Percentiles rank a stretch among this genome's conserved stretches.
Evolutionary conservation across 257 asterid genomes (phyloP).

Genomic region (Nyctanthes arbortristis): DNA sequence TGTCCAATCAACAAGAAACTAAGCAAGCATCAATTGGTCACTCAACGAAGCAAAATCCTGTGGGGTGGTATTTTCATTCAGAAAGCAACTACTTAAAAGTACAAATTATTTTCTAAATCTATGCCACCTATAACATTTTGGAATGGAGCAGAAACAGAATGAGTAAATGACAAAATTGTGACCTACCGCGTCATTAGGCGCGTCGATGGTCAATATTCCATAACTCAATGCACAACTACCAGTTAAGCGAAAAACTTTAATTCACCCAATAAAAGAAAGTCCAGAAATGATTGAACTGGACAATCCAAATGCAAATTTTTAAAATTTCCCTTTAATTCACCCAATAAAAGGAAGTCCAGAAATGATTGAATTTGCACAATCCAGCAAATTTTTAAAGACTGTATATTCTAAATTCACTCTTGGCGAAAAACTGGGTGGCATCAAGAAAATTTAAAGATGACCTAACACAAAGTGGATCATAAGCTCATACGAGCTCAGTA

Average conservation of each 20-base stretch:
- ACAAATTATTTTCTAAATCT: background rate
- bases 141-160: background rate
- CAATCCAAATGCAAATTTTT: background rate
- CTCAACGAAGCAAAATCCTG: background rate
- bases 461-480: background rate
- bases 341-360: no score
- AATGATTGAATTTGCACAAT: background rate
- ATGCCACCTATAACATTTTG: background rate
- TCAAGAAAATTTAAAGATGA: background rate
- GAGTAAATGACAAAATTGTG: conserved; percentile 4
- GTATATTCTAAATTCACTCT: background rate
- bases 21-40: conserved; percentile 12
- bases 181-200: background rate
- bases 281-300: background rate
- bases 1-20: background rate
- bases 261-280: background rate
- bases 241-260: conserved; percentile 6
- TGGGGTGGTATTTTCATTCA: background rate
- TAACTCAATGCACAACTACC: background rate
- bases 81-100: background rate
- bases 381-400: background rate
- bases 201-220: background rate
- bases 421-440: background rate
- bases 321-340: background rate
- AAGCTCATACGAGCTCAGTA: background rate